These are phyloP conservation scores for Cyathus striatus DNA, from an alignment of 768 basidiomycete species.

Conservation along the genomic window DNA sequence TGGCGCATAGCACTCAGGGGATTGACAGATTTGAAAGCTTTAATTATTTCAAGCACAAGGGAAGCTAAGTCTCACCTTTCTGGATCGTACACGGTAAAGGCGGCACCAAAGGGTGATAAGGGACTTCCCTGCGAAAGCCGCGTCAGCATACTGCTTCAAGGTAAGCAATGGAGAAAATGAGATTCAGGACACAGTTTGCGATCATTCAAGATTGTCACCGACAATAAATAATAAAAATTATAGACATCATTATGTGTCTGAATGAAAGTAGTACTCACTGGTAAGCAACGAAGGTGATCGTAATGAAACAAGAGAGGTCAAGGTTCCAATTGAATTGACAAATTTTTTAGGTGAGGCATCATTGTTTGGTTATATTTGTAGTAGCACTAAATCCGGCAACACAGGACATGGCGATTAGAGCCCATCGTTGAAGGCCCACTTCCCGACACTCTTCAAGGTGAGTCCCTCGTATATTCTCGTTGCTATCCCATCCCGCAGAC, in stretches of 20 bases:
- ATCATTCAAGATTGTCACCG: conserved; percentile 53
- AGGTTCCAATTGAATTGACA: too few species aligned
- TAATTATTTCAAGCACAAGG: too few species aligned
- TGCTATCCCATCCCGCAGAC: too few species aligned
- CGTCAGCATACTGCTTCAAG: too few species aligned
- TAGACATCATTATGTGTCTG: conserved; percentile 43
- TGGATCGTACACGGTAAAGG: too few species aligned
- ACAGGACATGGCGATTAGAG: conserved; percentile 11
- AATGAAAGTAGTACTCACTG: conserved; percentile 19
- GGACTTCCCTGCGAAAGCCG: too few species aligned
- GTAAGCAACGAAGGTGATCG: conserved; percentile 5
- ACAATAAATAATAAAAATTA: conserved; percentile 64
- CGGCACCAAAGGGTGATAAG: too few species aligned
- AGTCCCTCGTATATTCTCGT: conserved; percentile 27
- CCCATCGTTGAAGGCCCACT: conserved; percentile 21
- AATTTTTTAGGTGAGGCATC: too few species aligned
- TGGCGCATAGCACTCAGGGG: too few species aligned
- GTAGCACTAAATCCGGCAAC: conserved; percentile 20
- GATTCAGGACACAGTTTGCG: conserved; percentile 44
- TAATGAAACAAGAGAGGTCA: conserved; percentile 7
- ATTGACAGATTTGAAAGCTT: too few species aligned
- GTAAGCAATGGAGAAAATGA: conserved; percentile 1
- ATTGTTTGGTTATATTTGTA: conserved; percentile 21
- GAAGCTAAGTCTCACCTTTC: too few species aligned
- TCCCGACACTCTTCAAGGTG: conserved; percentile 60